A percentile compares a stretch with the other conserved stretches of the same genome.
Conservation (phyloP, 805 yeast species). For the Candida golubevii region DNA sequence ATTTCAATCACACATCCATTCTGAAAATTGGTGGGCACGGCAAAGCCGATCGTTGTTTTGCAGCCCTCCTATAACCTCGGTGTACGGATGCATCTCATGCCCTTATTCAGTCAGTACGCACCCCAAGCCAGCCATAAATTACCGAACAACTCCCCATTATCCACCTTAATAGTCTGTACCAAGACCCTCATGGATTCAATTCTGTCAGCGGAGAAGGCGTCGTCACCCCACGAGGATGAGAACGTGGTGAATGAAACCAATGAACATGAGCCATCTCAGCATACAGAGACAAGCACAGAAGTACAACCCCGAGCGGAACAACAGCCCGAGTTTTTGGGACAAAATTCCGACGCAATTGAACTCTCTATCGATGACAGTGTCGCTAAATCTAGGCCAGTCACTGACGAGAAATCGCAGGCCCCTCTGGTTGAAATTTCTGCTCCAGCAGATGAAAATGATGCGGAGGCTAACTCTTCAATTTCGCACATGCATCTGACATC, state of each 20-base stretch:
- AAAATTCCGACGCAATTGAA: constrained; percentile 9
- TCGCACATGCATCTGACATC: constrained; percentile 8
- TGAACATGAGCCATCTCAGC: neutral
- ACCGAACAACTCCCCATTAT: too few relatives aligned
- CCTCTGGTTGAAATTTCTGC: neutral
- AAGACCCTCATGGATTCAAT: constrained; percentile 2
- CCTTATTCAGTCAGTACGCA: neutral
- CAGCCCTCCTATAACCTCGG: neutral
- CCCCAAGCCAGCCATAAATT: neutral
- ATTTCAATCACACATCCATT: too few relatives aligned
- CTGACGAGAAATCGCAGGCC: too few relatives aligned
- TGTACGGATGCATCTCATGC: neutral
- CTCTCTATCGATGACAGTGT: neutral
- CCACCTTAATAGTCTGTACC: neutral
- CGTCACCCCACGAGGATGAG: neutral
- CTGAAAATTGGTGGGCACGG: too few relatives aligned
- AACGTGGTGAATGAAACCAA: neutral
- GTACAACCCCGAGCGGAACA: too few relatives aligned
- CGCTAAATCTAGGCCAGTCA: neutral
- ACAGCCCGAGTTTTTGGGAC: constrained; percentile 7
- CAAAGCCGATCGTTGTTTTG: too few relatives aligned
- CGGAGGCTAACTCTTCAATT: constrained; percentile 12
- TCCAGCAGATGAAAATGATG: neutral
- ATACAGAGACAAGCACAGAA: too few relatives aligned
- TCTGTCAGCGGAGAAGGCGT: constrained; percentile 3